phyloP scores from a whole-genome alignment of 2,329 filamentous ascomycete species.

The Herpotrichia juniperi region DNA sequence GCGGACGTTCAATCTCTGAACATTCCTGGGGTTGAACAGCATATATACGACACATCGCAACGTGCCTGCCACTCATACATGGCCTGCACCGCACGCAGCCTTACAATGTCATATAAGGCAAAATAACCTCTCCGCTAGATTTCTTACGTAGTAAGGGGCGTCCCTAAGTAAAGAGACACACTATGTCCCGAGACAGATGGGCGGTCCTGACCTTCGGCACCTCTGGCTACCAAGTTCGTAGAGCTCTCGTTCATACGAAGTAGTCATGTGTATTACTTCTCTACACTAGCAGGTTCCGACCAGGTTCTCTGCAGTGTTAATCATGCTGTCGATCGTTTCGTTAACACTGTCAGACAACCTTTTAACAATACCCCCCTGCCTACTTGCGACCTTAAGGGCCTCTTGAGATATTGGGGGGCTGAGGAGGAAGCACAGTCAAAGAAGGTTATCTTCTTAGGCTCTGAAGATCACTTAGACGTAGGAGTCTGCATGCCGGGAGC shows the following conservation, averaged over 20 bases:
- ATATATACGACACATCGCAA: no score
- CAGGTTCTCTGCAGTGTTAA: constrained; percentile 11
- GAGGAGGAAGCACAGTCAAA: constrained; percentile 5
- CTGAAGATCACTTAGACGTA: constrained; percentile 7
- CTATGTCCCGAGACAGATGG: constrained; percentile 18
- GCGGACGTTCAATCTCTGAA: no score
- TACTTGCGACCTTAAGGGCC: constrained; percentile 8
- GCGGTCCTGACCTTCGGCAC: constrained; percentile 11
- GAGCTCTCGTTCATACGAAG: constrained; percentile 12
- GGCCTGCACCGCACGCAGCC: no score
- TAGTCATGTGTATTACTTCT: constrained; percentile 24
- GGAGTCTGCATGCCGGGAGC: constrained; percentile 13
- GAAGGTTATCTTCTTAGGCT: constrained; percentile 8
- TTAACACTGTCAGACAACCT: constrained; percentile 13
- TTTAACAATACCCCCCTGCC: constrained; percentile 14
- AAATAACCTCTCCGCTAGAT: no score
- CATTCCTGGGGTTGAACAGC: no score
- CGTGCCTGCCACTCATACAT: no score
- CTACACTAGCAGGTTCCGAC: constrained; percentile 19
- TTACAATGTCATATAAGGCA: no score
- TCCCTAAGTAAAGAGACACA: constrained; percentile 23
- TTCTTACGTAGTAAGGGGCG: constrained; percentile 19
- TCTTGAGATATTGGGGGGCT: constrained; percentile 9
- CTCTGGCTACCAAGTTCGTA: constrained; percentile 11
- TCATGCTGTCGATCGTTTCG: constrained; percentile 16